A percentile compares a stretch with the other conserved stretches of the same genome.
Evolutionary conservation across 768 basidiomycete genomes (phyloP).

Genomic region (Coprinopsis marcescibilis): DNA sequence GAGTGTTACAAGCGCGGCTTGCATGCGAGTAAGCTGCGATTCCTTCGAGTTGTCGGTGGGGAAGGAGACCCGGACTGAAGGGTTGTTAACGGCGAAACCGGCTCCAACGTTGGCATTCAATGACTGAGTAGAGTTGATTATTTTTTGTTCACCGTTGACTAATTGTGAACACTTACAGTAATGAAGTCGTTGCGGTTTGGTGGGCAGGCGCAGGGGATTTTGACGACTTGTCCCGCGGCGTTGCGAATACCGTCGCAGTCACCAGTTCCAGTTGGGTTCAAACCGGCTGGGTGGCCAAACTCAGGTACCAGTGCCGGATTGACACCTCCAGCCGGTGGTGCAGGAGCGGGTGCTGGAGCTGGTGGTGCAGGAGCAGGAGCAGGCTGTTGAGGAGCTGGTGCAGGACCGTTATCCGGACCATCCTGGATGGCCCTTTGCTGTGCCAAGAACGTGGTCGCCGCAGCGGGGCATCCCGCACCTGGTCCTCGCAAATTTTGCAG

Average conservation of each 20-base stretch:
- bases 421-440: constrained; percentile 33
- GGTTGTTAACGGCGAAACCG: constrained; percentile 61
- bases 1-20: constrained; percentile 55
- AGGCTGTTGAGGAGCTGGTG: constrained; percentile 23
- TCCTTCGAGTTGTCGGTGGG: constrained; percentile 53
- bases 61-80: constrained; percentile 49
- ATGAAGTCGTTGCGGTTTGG: constrained; percentile 50
- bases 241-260: constrained; percentile 63
- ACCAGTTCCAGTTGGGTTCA: constrained; percentile 66
- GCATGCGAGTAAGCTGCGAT: constrained; percentile 52
- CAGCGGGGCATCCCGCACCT: constrained; percentile 63
- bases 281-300: constrained; percentile 48
- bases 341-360: constrained; percentile 15
- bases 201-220: constrained; percentile 65
- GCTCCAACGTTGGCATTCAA: constrained; percentile 54
- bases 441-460: constrained; percentile 54
- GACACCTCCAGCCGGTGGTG: constrained; percentile 34
- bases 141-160: too few relatives aligned
- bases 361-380: constrained; percentile 10
- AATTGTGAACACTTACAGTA: constrained; percentile 24
- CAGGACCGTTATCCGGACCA: constrained; percentile 22
- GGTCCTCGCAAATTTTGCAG: constrained; percentile 71
- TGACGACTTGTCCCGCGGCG: constrained; percentile 46
- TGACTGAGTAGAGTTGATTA: constrained; percentile 21
- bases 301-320: constrained; percentile 50